These are phyloP conservation scores for Blastocystis sp. DNA, from an alignment of 352 stramenopile genomes.

Conservation along the genomic window DNA sequence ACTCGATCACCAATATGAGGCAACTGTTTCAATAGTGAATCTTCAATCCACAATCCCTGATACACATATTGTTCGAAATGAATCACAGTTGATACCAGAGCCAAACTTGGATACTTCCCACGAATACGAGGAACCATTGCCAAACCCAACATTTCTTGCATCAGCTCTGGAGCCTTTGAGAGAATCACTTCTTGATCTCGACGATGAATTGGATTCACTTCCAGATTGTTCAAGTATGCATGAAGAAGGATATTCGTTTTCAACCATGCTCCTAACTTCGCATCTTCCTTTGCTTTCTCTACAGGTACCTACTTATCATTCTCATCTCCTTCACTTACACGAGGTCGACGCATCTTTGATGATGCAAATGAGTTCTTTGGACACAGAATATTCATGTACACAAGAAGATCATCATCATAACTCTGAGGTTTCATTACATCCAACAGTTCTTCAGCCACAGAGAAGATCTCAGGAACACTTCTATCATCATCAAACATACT, in stretches of 20 bases:
- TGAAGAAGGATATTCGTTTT: conserved; percentile 50
- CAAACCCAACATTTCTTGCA: background rate
- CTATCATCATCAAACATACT: background rate
- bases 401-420: background rate
- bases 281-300: conserved; percentile 18
- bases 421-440: background rate
- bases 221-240: conserved; percentile 51
- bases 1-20: conserved; percentile 68
- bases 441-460: conserved; percentile 9
- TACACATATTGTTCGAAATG: conserved; percentile 80
- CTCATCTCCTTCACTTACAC: background rate
- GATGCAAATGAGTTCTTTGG: background rate
- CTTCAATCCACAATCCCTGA: conserved; percentile 79
- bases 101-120: background rate
- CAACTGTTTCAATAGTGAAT: conserved; percentile 77
- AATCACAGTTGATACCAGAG: conserved; percentile 67
- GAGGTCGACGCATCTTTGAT: conserved; percentile 24
- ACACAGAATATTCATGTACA: conserved; percentile 14
- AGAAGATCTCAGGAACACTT: conserved; percentile 32
- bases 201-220: background rate
- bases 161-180: conserved; percentile 16
- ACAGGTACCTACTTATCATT: conserved; percentile 26
- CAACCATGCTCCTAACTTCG: background rate
- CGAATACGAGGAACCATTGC: background rate
- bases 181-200: background rate